Evolutionary conservation across 1,139 yeast genomes (phyloP), one percentile per base, ranked within the genome.

Genomic region (Pichia sp.): DNA sequence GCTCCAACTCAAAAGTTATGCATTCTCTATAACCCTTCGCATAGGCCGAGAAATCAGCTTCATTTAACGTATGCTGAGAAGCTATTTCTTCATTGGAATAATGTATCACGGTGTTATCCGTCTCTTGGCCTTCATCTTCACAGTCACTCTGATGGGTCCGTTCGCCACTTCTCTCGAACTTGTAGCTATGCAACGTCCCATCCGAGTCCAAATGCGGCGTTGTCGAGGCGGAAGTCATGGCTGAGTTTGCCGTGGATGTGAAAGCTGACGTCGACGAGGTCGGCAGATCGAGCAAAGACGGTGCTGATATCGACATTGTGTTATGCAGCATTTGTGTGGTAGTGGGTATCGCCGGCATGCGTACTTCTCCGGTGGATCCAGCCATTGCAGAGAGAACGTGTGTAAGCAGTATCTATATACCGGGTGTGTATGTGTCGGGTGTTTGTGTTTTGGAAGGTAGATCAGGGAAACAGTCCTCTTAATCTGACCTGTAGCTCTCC

Each of bases 61-160:
- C 40, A 12, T 36, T 36, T 14, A 36, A 36, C 7, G 40, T 36
- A 14, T 36, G 16, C 16, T 36, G 40, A 14, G 14, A 43, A 16
- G 10, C 17, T 10, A 16, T 20, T n/a, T 17, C 14, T 2, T 31
- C 17, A 4, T 31, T 30, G 16, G 34, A n/a, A 29, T 50, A 48
- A 30, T 53, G 50, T n/a, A 55, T 50, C 12, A 55, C 57, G 1
- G 57, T 55, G 34, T 44, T 30, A 16, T 55, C 57, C 4, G 55
- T 42, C 9, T 52, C 53, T 36, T 46, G 20, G 9, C 36, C 20
- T 31, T 24, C 24, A 8, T 42, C 47, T 7, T 43, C 46, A 7
- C 30, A 29, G 6, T 40, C 44, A 40, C 3, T n/a, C 8, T 42
- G 31, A 10, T 48, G 29, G 17, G 33, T 10, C 16, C 16, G n/a